These are phyloP conservation scores for Conticribra guillardii DNA, from an alignment of 108 stramenopile genomes.

Conservation along the genomic window DNA sequence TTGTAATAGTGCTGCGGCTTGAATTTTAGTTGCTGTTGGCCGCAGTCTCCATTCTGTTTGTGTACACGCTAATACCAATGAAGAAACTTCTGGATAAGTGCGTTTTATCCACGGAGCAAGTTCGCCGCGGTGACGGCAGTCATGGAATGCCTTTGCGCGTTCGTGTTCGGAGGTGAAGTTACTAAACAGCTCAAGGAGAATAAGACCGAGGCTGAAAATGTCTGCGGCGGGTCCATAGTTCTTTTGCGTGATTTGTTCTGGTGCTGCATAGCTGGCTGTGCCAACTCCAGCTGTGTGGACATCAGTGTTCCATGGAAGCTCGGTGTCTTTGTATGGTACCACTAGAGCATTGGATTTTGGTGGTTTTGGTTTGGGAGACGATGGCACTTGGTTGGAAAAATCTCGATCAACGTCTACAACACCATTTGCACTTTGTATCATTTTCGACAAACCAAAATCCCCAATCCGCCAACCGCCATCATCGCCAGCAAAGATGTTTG, in stretches of 20 bases:
- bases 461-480: slow-evolving; percentile 89
- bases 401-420: slow-evolving; percentile 19
- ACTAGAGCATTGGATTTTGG: no score
- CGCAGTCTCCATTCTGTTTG: slow-evolving; percentile 52
- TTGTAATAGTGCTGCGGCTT: slow-evolving; percentile 37
- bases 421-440: slow-evolving; percentile 45
- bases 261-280: slow-evolving; percentile 93
- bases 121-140: slow-evolving; percentile 58
- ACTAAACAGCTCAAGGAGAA: slow-evolving; percentile 92
- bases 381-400: not conserved
- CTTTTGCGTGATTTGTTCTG: slow-evolving; percentile 82
- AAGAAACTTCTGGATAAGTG: slow-evolving; percentile 57
- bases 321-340: no score
- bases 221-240: slow-evolving; percentile 90
- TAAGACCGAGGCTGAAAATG: slow-evolving; percentile 92
- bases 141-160: slow-evolving; percentile 72
- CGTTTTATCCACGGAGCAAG: slow-evolving; percentile 57
- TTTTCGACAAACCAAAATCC: slow-evolving; percentile 90
- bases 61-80: slow-evolving; percentile 70
- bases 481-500: slow-evolving; percentile 75
- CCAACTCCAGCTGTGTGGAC: slow-evolving; percentile 88
- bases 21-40: slow-evolving; percentile 66
- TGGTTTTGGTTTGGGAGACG: slow-evolving; percentile 19
- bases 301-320: slow-evolving; percentile 13
- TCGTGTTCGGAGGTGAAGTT: slow-evolving; percentile 90